Percentiles rank a stretch among this genome's conserved stretches.
Conservation (phyloP, 2,329 filamentous ascomycete species). For the Ophiosphaerella korrae region DNA sequence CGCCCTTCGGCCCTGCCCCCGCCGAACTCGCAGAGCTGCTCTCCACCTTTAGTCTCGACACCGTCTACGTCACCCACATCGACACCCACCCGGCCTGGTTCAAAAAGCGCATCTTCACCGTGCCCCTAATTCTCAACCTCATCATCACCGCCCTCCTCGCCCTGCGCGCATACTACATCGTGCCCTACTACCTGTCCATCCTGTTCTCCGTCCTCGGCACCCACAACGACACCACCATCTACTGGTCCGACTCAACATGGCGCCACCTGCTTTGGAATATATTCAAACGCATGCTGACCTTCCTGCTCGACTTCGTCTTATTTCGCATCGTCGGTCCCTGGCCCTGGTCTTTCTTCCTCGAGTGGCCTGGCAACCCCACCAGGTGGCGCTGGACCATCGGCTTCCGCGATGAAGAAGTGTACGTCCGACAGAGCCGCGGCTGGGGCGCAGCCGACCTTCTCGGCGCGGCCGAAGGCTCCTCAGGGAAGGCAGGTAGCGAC, state of each 20-base stretch:
- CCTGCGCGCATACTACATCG: constrained; percentile 70
- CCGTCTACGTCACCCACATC: constrained; percentile 85
- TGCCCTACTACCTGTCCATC: constrained; percentile 75
- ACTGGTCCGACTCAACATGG: constrained; percentile 60
- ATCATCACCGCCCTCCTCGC: constrained; percentile 67
- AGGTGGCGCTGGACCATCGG: constrained; percentile 76
- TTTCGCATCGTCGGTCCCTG: constrained; percentile 52
- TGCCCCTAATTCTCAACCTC: constrained; percentile 78
- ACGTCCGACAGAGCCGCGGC: constrained; percentile 75
- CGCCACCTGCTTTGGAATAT: constrained; percentile 63
- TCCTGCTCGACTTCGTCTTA: constrained; percentile 73
- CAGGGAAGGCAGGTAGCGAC: constrained; percentile 57
- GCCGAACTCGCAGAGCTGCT: constrained; percentile 69
- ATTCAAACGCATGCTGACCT: constrained; percentile 63
- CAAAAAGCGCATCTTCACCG: constrained; percentile 82
- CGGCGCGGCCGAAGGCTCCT: constrained; percentile 52
- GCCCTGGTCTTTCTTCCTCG: constrained; percentile 61
- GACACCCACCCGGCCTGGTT: constrained; percentile 71
- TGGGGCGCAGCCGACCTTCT: constrained; percentile 69
- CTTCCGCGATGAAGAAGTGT: constrained; percentile 79
- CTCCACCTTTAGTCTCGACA: constrained; percentile 65
- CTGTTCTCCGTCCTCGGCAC: constrained; percentile 68
- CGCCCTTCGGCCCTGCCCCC: constrained; percentile 72
- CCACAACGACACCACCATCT: constrained; percentile 69
- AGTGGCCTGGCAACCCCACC: constrained; percentile 67